Conservation (phyloP, 352 stramenopile species). For the Hyaloperonospora brassicae region DNA sequence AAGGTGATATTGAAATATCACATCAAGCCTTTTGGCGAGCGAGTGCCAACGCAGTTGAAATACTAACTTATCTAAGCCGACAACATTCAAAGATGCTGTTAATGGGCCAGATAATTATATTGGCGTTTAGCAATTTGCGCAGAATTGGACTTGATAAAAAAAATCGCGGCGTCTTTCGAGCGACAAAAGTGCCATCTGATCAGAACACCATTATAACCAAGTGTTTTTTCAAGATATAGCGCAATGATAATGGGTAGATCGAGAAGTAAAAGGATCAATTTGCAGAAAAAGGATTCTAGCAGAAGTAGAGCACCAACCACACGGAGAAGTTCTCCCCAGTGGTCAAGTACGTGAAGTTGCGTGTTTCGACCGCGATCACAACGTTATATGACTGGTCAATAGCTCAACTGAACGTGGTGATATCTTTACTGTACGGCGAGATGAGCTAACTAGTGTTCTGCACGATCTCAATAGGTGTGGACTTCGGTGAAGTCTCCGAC, state of each 20-base stretch:
- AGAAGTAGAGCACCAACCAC: background rate
- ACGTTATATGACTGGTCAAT: background rate
- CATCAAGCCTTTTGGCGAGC: background rate
- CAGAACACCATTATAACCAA: background rate
- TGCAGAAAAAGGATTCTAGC: background rate
- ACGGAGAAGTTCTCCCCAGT: background rate
- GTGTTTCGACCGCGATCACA: background rate
- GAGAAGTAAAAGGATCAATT: no score
- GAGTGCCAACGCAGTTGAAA: background rate
- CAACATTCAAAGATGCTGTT: background rate
- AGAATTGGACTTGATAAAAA: background rate
- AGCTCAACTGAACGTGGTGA: background rate
- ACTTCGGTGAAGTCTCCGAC: slow-evolving; percentile 1
- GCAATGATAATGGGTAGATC: background rate
- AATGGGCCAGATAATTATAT: background rate
- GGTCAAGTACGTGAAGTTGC: background rate
- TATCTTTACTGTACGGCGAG: background rate
- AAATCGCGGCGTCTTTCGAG: background rate
- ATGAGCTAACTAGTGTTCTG: background rate
- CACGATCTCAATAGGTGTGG: background rate
- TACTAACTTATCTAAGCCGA: background rate
- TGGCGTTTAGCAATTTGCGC: background rate
- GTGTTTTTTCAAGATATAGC: background rate
- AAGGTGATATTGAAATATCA: background rate
- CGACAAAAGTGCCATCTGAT: background rate